Percentiles rank a stretch among this genome's conserved stretches.
Conservation (phyloP, 305 asterid species). For the Salvia sclarea region DNA sequence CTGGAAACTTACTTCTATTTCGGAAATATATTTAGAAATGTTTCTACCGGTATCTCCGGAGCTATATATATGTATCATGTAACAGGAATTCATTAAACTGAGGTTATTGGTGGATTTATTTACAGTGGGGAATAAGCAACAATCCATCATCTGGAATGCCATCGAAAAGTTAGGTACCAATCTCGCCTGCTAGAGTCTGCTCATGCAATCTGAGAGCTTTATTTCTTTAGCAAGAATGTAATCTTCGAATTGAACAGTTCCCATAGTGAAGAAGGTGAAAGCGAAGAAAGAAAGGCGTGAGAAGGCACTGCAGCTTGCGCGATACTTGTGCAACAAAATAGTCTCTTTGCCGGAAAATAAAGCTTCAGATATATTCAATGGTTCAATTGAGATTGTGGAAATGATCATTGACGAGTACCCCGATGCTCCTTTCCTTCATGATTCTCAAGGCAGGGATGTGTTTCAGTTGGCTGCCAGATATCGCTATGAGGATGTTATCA, state of each 20-base stretch:
- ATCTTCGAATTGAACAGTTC: too few species aligned
- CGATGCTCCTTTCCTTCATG: too few species aligned
- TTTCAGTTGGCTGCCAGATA: neutral
- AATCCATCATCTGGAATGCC: neutral
- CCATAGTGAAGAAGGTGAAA: neutral
- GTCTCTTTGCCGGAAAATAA: neutral
- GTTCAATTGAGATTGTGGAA: slow-evolving; percentile 10
- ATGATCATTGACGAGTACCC: slow-evolving; percentile 15
- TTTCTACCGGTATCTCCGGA: too few species aligned
- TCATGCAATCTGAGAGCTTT: too few species aligned
- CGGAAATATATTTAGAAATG: too few species aligned
- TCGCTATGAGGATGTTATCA: slow-evolving; percentile 43
- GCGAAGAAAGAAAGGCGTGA: slow-evolving; percentile 8
- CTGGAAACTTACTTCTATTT: too few species aligned
- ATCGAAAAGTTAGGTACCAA: neutral
- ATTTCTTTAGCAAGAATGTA: too few species aligned
- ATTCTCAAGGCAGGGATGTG: neutral
- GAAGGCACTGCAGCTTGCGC: neutral
- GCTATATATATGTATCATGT: too few species aligned
- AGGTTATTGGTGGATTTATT: neutral
- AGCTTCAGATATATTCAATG: neutral
- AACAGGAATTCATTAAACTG: neutral
- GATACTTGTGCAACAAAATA: slow-evolving; percentile 2
- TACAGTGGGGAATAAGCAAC: neutral
- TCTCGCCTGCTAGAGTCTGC: too few species aligned